Evolutionary conservation across 2,329 filamentous ascomycete species (phyloP), one percentile per base, ranked within the genome.

Genomic region (Venturia aucupariae): DNA sequence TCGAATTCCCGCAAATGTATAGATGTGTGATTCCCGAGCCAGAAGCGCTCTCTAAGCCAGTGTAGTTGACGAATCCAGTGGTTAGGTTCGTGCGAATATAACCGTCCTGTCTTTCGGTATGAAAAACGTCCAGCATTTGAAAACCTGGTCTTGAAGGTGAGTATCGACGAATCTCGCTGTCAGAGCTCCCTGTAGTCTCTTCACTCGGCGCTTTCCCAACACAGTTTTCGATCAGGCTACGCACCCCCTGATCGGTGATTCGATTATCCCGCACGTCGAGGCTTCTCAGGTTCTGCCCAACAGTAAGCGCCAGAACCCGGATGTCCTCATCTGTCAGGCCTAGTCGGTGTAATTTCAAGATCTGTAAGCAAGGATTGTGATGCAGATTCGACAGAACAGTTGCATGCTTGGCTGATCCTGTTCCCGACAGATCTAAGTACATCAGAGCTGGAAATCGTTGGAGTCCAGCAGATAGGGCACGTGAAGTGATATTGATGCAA

Each of bases 391-490:
- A 74, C 15, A 86, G 70, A 0, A 86, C 81, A 61, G 66, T 73
- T 61, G 72, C 75, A 73, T 78, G 79, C 69, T 77, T 78, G 30
- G 80, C 80, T 3, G 81, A 74, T 6, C 71, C 74, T 3, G 82
- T 84, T 67, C 78, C 78, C 0, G 84, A 86, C 17, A 87, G 71
- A 69, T 86, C 83, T 19, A 87, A 72, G 67, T 84, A 86, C 6
- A 84, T 75, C 32, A 87, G 72, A 41, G 77, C 74, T 1, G 82
- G 80, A 65, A 86, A 84, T 22, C 79, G 78, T 17, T 76, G 71
- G 30, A 87, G 67, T 0, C 81, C 81, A 66, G 80, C 78, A 30
- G 79, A 75, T 8, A 87, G 76, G 0, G 82, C 80, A 22, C 73
- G 74, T 0, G 81, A 81, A 1, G 84, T 86, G n/a, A 81, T 78